Base-by-base conservation (phyloP, 371 early-diverging fungal species). In the Gilbertella persicaria region DNA sequence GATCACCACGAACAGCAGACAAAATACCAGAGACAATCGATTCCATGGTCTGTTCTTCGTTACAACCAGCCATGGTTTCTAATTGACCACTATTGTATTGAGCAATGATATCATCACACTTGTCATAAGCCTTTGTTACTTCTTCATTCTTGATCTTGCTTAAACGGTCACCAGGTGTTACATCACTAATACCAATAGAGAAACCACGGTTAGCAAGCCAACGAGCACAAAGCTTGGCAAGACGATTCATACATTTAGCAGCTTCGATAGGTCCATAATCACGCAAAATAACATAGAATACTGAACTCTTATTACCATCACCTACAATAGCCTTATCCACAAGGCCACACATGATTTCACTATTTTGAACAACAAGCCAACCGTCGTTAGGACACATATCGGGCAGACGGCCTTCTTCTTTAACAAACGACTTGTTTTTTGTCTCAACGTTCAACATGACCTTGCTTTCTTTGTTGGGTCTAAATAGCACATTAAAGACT, bases 181-280 rank as follows among this genome's bases (percentile, higher is more conserved):
- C 99, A 82, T 99, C 99, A 58, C 93, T 91, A 52, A 99, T 93
- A 55, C 99, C 99, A 54, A 99, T 97, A 4, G 97, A 96, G 78
- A 99, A 98, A 38, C 99, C 99, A 52, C 91, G 86, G 60, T 97
- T 95, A 4, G 87, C 88, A 21, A 97, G 73, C 90, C 92, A 99
- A 39, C 97, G 76, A 4, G 96, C 94, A 55, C 93, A 92, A 9
- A 98, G 75, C 67, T 96, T 97, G 14, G 98, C 94, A 45, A 97
- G 72, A 50, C 74, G 78, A 73, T 96, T 97, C 98, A 99, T 98
- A 64, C 91, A 84, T 43, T 83, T 84, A 5, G 97, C 94, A 3
- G 97, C 94, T 50, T 86, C 90, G 17, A 80, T 75, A 8, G 91
- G 77, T 4, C 98, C 96, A 67, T 88, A 95, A 73, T 98, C 97